Evolutionary conservation across 2,329 filamentous ascomycete genomes (phyloP).

Genomic region (Hypocreales sp.): DNA sequence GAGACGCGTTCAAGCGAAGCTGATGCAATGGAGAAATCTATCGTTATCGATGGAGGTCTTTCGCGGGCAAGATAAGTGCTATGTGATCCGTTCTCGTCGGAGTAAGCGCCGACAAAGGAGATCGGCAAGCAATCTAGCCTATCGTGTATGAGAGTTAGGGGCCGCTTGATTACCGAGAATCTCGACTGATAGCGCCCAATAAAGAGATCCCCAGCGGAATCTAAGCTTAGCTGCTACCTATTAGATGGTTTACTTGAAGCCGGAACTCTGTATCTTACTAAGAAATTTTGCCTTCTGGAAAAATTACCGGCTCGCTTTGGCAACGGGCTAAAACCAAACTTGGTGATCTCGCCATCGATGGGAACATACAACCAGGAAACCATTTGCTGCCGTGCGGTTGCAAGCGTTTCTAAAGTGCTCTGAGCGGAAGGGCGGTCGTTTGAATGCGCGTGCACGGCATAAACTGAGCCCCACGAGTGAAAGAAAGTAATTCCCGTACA

Average conservation of each 20-base stretch:
- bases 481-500: conserved; percentile 2
- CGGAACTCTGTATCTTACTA: not conserved
- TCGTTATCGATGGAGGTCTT: not conserved
- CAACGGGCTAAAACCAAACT: not conserved
- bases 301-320: not conserved
- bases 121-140: conserved; percentile 1
- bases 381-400: not conserved
- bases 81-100: not conserved
- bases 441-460: conserved; percentile 2
- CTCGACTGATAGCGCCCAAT: not conserved
- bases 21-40: not conserved
- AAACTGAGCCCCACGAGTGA: not conserved
- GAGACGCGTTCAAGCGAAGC: conserved; percentile 1
- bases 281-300: conserved; percentile 1
- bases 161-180: conserved; percentile 1
- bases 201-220: not conserved
- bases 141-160: conserved; percentile 1
- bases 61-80: not conserved
- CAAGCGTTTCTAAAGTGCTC: conserved; percentile 1
- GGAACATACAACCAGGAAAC: conserved; percentile 2
- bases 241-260: not conserved
- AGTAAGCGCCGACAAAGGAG: conserved; percentile 1
- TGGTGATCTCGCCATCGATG: conserved; percentile 1
- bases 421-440: conserved; percentile 1
- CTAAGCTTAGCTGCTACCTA: conserved; percentile 1